Percentiles rank a stretch among this genome's conserved stretches.
Conservation (phyloP, 2,329 filamentous ascomycete genomes). For the Aureobasidium leucospermi region DNA sequence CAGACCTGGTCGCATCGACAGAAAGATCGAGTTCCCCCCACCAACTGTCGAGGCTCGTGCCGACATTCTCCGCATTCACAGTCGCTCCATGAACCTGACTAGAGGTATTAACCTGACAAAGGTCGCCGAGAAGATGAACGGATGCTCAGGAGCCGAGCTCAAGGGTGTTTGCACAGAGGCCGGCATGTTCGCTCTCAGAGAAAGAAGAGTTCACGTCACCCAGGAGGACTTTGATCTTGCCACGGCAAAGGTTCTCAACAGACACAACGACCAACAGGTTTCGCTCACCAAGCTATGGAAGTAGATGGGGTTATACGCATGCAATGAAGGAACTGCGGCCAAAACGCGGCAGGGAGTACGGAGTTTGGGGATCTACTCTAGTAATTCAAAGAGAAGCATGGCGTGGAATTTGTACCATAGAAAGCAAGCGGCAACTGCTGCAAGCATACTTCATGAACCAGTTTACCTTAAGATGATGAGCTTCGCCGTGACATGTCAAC, state of each 20-base stretch:
- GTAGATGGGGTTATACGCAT: slow-evolving; percentile 31
- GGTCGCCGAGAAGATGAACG: slow-evolving; percentile 99
- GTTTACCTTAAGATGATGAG: neutral
- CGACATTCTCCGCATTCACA: slow-evolving; percentile 96
- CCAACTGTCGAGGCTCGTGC: slow-evolving; percentile 93
- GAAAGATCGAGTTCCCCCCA: slow-evolving; percentile 98
- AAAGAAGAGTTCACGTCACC: slow-evolving; percentile 93
- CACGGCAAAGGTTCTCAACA: slow-evolving; percentile 98
- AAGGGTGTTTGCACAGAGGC: slow-evolving; percentile 99
- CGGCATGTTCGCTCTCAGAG: slow-evolving; percentile 94
- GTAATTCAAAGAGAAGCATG: slow-evolving; percentile 1
- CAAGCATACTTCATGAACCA: neutral
- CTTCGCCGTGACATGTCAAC: neutral
- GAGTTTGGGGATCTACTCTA: slow-evolving; percentile 4
- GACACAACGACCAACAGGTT: slow-evolving; percentile 97
- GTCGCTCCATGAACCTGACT: slow-evolving; percentile 96
- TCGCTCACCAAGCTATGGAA: slow-evolving; percentile 84
- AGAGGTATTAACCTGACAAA: slow-evolving; percentile 95
- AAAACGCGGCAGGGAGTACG: neutral
- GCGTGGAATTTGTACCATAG: slow-evolving; percentile 12
- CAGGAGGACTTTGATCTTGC: slow-evolving; percentile 98
- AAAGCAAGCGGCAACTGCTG: neutral
- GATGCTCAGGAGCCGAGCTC: slow-evolving; percentile 91
- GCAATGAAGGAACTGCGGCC: slow-evolving; percentile 1
- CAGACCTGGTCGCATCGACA: slow-evolving; percentile 93